A percentile compares a stretch with the other conserved stretches of the same genome.
Conservation (phyloP, 2,329 filamentous ascomycete genomes). For the Biscogniauxia mediterranea region DNA sequence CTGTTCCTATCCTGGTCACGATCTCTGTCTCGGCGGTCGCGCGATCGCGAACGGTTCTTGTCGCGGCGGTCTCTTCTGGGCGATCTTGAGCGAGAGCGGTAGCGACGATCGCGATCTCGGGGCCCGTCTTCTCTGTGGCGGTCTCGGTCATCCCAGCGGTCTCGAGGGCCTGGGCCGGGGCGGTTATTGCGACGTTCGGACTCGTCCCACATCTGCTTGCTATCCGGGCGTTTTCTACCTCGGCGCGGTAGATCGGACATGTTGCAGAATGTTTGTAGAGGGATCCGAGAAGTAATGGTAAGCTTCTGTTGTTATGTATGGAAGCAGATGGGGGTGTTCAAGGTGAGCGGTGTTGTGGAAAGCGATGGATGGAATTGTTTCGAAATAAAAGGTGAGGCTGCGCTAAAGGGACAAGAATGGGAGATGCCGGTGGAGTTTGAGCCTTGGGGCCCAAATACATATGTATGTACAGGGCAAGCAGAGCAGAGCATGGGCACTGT, state of each 20-base stretch:
- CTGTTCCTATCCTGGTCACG: constrained; percentile 38
- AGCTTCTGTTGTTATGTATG: background rate
- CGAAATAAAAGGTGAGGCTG: constrained; percentile 5
- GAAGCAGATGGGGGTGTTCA: too few relatives aligned
- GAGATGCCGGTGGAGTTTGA: too few relatives aligned
- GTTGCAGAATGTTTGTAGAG: constrained; percentile 11
- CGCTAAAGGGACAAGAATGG: background rate
- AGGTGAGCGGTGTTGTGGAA: background rate
- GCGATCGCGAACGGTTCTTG: constrained; percentile 36
- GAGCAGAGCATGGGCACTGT: too few relatives aligned
- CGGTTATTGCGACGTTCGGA: constrained; percentile 41
- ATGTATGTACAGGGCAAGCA: too few relatives aligned
- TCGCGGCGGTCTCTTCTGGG: constrained; percentile 30
- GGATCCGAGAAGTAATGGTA: background rate
- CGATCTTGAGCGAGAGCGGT: constrained; percentile 25
- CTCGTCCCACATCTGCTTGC: constrained; percentile 61
- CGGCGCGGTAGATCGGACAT: constrained; percentile 54
- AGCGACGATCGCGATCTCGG: constrained; percentile 30
- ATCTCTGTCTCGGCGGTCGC: constrained; percentile 37
- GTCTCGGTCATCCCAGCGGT: constrained; percentile 30
- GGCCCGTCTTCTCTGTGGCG: constrained; percentile 29
- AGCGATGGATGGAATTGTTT: background rate
- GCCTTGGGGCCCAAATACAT: too few relatives aligned
- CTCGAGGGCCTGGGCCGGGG: constrained; percentile 22
- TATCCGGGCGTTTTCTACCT: constrained; percentile 46